Evolutionary conservation across 148 eudicot species (phyloP).

Genomic region (Rheum nobile): DNA sequence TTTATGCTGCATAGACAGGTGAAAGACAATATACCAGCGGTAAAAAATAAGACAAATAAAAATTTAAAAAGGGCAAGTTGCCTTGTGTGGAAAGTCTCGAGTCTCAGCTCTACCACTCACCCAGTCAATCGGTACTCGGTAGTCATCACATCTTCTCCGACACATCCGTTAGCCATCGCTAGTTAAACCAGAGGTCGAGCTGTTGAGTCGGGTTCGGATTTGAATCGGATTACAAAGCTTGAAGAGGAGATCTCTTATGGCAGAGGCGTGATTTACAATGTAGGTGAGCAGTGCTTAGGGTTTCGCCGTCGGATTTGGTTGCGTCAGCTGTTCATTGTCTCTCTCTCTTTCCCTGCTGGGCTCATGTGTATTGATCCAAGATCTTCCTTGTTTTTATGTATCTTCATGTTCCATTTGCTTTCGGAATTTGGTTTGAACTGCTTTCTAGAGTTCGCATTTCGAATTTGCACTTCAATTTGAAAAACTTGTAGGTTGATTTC

Average conservation of each 20-base stretch:
- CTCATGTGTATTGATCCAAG: not conserved
- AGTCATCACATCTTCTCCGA: slow-evolving; percentile 2
- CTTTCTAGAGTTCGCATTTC: not conserved
- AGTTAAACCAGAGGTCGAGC: not conserved
- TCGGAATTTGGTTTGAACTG: not conserved
- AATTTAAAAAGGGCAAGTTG: not conserved
- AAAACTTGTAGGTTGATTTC: not conserved
- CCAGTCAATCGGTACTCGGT: not conserved
- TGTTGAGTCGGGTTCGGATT: not conserved
- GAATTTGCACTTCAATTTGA: not conserved
- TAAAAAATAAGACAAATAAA: not conserved
- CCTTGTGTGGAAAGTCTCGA: not conserved
- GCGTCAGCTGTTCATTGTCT: not conserved
- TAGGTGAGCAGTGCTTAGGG: slow-evolving; percentile 1
- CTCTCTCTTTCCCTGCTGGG: not conserved
- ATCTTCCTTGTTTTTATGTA: not conserved
- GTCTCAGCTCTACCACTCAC: not conserved
- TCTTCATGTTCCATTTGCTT: not conserved
- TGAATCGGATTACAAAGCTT: not conserved
- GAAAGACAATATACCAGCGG: not conserved
- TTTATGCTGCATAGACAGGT: no score
- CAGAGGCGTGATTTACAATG: not conserved
- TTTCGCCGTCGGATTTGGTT: not conserved
- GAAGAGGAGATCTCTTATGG: not conserved
- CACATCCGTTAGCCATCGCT: not conserved